These are phyloP conservation scores for Lagenidium giganteum DNA, from an alignment of 352 stramenopile species.

Conservation along the genomic window DNA sequence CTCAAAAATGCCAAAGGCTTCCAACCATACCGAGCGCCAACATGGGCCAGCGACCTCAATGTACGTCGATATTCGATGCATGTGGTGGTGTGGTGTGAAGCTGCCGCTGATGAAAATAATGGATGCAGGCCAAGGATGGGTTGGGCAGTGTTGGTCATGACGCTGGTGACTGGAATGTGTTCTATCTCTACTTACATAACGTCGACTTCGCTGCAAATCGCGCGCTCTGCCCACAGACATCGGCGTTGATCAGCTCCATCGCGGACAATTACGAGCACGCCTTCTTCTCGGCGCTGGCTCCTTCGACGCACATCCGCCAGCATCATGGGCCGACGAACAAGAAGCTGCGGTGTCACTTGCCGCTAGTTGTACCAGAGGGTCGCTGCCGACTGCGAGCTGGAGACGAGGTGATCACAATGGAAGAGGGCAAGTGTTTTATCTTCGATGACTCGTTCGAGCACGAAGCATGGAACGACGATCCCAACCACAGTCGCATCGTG, in stretches of 20 bases:
- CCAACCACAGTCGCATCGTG: constrained; percentile 81
- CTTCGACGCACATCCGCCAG: constrained; percentile 69
- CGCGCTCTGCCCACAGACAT: constrained; percentile 55
- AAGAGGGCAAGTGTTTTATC: constrained; percentile 91
- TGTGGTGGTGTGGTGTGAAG: too few species aligned
- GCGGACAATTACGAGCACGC: constrained; percentile 68
- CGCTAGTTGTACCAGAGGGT: constrained; percentile 68
- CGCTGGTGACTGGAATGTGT: constrained; percentile 84
- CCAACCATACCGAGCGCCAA: constrained; percentile 72
- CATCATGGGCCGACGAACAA: constrained; percentile 91
- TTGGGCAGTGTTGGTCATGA: constrained; percentile 73
- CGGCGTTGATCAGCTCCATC: constrained; percentile 53
- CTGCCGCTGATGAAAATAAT: neutral
- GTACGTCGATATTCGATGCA: constrained; percentile 17
- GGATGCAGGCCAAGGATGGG: constrained; percentile 47
- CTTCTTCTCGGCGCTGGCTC: constrained; percentile 85
- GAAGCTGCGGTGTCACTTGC: constrained; percentile 86
- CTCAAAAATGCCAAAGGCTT: constrained; percentile 42
- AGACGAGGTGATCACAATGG: constrained; percentile 53
- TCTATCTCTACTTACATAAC: constrained; percentile 86
- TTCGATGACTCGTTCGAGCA: constrained; percentile 99
- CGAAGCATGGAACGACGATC: constrained; percentile 95
- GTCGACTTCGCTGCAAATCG: constrained; percentile 74
- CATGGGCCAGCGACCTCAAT: constrained; percentile 54
- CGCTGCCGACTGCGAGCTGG: constrained; percentile 69